Evolutionary conservation across 2,329 filamentous ascomycete genomes (phyloP), one percentile per base, ranked within the genome.

Genomic region (Ceratocystis ficicola): DNA sequence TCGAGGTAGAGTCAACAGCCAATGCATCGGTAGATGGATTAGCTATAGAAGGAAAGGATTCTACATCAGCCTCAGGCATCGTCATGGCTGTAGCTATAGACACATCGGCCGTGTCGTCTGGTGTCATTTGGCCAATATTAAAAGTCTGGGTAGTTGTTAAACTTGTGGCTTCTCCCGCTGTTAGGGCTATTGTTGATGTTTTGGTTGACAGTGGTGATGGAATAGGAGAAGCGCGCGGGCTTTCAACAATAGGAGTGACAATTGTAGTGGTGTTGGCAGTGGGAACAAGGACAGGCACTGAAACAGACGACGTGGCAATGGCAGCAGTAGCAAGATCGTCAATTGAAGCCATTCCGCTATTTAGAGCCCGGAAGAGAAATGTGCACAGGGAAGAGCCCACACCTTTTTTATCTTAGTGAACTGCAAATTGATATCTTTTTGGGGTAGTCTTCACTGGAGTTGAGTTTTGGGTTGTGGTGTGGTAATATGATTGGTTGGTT

Each of bases 301-400:
- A 28, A 65, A 46, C 41, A 32, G 74, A 75, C 10, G 77, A 76
- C 44, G 75, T 75, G 57, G 77, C 77, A 28, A 78, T 79, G 44
- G 78, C 79, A 62, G 78, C 79, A 22, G 76, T 76, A 22, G 78
- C 79, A 46, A 80, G 75, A 66, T 81, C 78, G 69, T 79, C 80
- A 67, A 80, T 80, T 5, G 79, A 81, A 44, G 77, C 73, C 78
- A 80, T 76, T 63, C 59, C 52, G 17, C 22, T 10, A 63, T 10
- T 36, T n/a, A n/a, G 5, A 32, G 25, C 36, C 10, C n/a, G 15
- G 32, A 63, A 48, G 22, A 52, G 52, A 17, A 12, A 25, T 10
- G 41, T 41, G 36, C 3, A 15, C 36, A 63, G 15, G 62, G 44
- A 63, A 36, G 17, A 59, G n/a, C 28, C 32, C 32, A 15, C 8